Evolutionary conservation across 345 rosid genomes (phyloP).

Genomic region (Dimocarpus longan): DNA sequence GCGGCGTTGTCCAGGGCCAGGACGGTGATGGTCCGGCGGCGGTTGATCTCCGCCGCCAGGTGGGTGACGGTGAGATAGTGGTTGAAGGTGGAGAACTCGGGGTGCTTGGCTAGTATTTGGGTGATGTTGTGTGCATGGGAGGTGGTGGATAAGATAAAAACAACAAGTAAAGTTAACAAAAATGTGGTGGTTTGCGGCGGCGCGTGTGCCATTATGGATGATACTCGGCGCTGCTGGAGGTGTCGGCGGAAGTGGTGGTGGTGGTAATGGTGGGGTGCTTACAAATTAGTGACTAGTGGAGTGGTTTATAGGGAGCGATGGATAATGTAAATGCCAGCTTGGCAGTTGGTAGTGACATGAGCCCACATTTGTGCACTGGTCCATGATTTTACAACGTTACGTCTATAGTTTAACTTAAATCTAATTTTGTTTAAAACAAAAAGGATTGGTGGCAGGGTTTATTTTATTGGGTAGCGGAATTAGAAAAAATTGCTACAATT

Average conservation of each 20-base stretch:
- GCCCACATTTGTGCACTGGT: constrained; percentile 28
- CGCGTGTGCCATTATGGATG: constrained; percentile 28
- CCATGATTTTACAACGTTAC: constrained; percentile 11
- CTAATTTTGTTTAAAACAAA: background rate
- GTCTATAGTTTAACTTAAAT: background rate
- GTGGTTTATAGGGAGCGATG: constrained; percentile 13
- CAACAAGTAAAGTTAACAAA: constrained; percentile 32
- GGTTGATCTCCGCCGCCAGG: constrained; percentile 85
- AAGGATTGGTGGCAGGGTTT: no score
- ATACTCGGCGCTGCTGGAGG: constrained; percentile 3
- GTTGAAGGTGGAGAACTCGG: constrained; percentile 86
- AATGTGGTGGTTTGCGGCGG: constrained; percentile 25
- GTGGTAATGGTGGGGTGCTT: background rate
- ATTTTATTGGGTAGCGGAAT: no score
- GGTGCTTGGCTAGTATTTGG: constrained; percentile 69
- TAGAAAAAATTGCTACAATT: no score
- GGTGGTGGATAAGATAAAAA: constrained; percentile 30
- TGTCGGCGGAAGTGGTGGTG: background rate
- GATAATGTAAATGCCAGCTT: constrained; percentile 39
- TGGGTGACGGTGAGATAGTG: constrained; percentile 86
- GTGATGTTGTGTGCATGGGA: constrained; percentile 81
- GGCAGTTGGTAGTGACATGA: constrained; percentile 30
- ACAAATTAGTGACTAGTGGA: background rate
- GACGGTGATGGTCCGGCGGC: constrained; percentile 82
- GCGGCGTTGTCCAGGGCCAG: constrained; percentile 86